These are phyloP conservation scores for Aspergillus puulaauensis DNA, from an alignment of 2,329 filamentous ascomycete genomes.

Conservation along the genomic window DNA sequence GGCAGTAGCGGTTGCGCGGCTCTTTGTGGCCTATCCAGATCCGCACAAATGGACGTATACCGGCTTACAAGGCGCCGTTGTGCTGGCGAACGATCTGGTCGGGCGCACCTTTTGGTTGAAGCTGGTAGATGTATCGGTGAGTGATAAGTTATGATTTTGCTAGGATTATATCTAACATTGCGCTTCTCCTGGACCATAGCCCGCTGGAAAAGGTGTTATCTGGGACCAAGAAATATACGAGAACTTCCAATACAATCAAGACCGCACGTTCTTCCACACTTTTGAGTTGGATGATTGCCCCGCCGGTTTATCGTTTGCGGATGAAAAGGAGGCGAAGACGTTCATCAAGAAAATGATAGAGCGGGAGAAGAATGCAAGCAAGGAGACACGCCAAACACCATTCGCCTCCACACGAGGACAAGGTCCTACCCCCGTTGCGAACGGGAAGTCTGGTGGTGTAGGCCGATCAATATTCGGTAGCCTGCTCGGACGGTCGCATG, in stretches of 20 bases:
- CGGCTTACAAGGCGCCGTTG: constrained; percentile 85
- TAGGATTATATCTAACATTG: constrained; percentile 11
- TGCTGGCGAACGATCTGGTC: constrained; percentile 89
- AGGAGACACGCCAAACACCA: constrained; percentile 75
- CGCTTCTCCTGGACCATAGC: constrained; percentile 46
- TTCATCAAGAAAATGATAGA: constrained; percentile 98
- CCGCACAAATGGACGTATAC: constrained; percentile 88
- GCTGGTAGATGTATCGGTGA: constrained; percentile 91
- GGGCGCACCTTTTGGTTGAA: constrained; percentile 98
- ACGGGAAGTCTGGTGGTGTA: constrained; percentile 45
- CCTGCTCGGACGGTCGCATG: constrained; percentile 50
- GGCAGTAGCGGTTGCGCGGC: constrained; percentile 85
- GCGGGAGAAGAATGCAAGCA: constrained; percentile 91
- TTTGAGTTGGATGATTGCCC: constrained; percentile 94
- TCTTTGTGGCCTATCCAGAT: constrained; percentile 91
- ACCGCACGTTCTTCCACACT: constrained; percentile 94
- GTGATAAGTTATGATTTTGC: constrained; percentile 33
- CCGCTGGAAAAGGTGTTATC: constrained; percentile 78
- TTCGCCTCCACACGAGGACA: constrained; percentile 59
- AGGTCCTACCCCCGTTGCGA: constrained; percentile 43
- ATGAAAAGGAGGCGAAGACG: constrained; percentile 95
- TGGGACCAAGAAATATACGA: constrained; percentile 99
- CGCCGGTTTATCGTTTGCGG: constrained; percentile 85
- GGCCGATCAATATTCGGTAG: constrained; percentile 54
- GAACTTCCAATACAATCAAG: constrained; percentile 90